Base-by-base conservation (phyloP, 306 rosid genomes). In the Lathyrus oleraceus region DNA sequence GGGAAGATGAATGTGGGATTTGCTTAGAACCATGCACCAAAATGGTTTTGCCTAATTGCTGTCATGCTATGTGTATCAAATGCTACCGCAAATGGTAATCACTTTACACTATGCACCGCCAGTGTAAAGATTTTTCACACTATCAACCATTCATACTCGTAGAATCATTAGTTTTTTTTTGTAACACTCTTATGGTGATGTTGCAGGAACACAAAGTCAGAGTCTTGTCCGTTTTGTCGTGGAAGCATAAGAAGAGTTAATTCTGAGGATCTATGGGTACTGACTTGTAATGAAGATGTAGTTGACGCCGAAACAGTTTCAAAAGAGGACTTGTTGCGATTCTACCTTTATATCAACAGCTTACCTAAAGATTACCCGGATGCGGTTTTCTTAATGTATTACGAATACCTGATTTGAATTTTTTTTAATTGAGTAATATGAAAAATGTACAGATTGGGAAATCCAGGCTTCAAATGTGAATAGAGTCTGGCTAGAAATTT, bases 1-100 rank as follows among this genome's bases (percentile, higher is more conserved):
- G 98, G 71, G 98, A 92, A 81, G 98, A 89, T 67, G 98, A 92
- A 73, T 92, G 98, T 79, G 98, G 98, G 54, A 92, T 92, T 70
- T 92, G 98, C 81, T 83, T 92, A 81, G 98, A 92, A 84, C 92
- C 95, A 2, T 92, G 98, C 79, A 85, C 96, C 66, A 92, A 87
- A 83, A 83, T 92, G 82, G 98, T 92, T 76, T 79, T 92, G 78
- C 98, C 98, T 52, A 92, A 86, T 82, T 92, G 98, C 79, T 92
- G 98, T 64, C 98, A 92, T 52, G 87, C 95, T 65, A 92, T 92
- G 98, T 92, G 98, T 81, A 89, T 92, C 83, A 92, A 86, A 87
- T 92, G 98, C 89, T 92, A 92, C 72, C 92, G 92, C 56, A 92
- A 92, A 49, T 92, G 98, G 96, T 52, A 52, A 65, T 45, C 69